Conservation (phyloP, 31 red algal species). For the Bonnemaisonia californica region DNA sequence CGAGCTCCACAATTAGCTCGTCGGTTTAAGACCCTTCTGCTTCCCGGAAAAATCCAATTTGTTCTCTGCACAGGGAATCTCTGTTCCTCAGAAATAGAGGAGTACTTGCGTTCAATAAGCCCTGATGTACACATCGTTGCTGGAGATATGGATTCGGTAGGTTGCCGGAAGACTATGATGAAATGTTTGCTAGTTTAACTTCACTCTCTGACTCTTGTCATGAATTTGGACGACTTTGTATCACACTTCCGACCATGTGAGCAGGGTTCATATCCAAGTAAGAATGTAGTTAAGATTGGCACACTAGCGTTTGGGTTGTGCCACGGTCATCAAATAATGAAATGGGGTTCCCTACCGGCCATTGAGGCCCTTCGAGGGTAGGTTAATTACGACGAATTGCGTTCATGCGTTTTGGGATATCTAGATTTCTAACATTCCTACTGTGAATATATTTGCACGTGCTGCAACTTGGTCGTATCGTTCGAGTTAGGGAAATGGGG, state of each 20-base stretch:
- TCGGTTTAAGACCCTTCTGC: slow-evolving; percentile 60
- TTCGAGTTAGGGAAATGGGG: slow-evolving; percentile 64
- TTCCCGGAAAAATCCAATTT: slow-evolving; percentile 79
- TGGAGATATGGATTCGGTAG: slow-evolving; percentile 82
- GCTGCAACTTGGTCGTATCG: too few species aligned
- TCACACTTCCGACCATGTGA: not conserved
- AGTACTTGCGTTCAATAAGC: slow-evolving; percentile 69
- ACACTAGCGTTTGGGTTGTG: slow-evolving; percentile 70
- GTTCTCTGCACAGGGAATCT: slow-evolving; percentile 79
- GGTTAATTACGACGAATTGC: too few species aligned
- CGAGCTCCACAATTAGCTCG: slow-evolving; percentile 52
- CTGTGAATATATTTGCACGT: too few species aligned
- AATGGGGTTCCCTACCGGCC: slow-evolving; percentile 29
- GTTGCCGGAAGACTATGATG: not conserved
- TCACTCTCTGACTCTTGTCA: not conserved
- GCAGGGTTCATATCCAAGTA: slow-evolving; percentile 52
- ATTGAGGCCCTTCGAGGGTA: slow-evolving; percentile 65
- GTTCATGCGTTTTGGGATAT: too few species aligned
- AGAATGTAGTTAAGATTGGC: slow-evolving; percentile 65
- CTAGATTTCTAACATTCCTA: too few species aligned
- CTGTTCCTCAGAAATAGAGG: slow-evolving; percentile 60
- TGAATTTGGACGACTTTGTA: too few species aligned
- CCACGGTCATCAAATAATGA: slow-evolving; percentile 79
- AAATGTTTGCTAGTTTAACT: not conserved
- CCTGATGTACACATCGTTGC: slow-evolving; percentile 75